Base-by-base conservation (phyloP, 2,329 filamentous ascomycete species). In the Penicillium sp. region DNA sequence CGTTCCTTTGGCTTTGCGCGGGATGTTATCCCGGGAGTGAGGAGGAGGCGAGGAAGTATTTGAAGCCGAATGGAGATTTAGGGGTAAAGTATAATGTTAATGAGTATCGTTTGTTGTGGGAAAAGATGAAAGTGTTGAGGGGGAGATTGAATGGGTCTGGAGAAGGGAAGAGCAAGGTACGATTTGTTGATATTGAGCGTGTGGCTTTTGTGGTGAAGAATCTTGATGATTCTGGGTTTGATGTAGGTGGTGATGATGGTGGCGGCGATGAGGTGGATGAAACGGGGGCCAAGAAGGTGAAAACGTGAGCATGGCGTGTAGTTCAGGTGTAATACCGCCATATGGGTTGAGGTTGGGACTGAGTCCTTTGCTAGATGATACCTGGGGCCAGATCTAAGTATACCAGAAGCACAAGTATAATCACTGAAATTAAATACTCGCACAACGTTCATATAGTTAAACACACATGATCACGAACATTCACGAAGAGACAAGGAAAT, bases 51-150 rank as follows among this genome's bases (percentile, higher is more conserved):
- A 52, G 45, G 31, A 59, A 52, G 42, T 49, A 56, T 29, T 61
- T 56, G 39, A 57, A 54, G 33, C 51, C 56, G 1, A 67, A 61
- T 49, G 64, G 63, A 23, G 64, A 67, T 39, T 49, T 69, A 42
- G 71, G 69, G 54, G 62, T 73, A n/a, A 75, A 73, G 56, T 77
- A 76, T 54, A 73, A 66, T 45, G 44, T 71, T 42, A 58, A 64
- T 16, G 74, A 76, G 56, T 76, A 76, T 57, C 52, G 61, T 41
- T 42, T 59, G 42, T 47, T 74, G 6, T 74, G 70, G 65, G 52
- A 64, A 34, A 65, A 62, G 8, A 62, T 63, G 23, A 29, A 47
- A 42, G 47, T 50, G 23, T 36, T 74, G 16, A 54, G 52, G 16
- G 34, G 18, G 23, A 57, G 67, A 12, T 44, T 74, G 23, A 62